phyloP scores from a whole-genome alignment of 495 filamentous ascomycete species.

The Melanomma pulvis-pyrius region DNA sequence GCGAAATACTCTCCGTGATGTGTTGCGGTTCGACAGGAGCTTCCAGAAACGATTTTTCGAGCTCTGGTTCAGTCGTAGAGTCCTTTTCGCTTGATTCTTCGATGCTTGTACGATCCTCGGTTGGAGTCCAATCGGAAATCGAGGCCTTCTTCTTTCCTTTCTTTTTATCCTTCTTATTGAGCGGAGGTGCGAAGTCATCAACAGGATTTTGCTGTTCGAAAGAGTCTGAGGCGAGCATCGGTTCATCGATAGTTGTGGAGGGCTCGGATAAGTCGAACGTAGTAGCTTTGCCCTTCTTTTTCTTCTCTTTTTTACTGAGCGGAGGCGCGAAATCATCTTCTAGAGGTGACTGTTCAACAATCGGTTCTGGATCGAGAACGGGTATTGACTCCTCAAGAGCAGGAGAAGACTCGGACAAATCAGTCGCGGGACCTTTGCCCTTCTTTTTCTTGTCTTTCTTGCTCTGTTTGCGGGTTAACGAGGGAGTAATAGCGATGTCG shows the following conservation, averaged over 20 bases:
- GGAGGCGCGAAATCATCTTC: slow-evolving; percentile 18
- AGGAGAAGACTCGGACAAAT: slow-evolving; percentile 4
- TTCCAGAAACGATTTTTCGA: not conserved
- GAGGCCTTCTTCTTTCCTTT: slow-evolving; percentile 6
- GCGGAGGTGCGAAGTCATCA: not conserved
- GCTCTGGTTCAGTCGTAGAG: not conserved
- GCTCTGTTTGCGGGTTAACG: slow-evolving; percentile 22
- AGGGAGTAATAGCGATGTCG: slow-evolving; percentile 2
- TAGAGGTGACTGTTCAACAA: not conserved
- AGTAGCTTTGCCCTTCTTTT: slow-evolving; percentile 14
- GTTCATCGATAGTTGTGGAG: not conserved
- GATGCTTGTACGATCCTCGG: not conserved
- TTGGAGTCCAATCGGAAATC: not conserved
- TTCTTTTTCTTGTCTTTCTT: slow-evolving; percentile 39
- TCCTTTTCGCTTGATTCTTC: not conserved
- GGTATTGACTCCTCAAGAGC: slow-evolving; percentile 2
- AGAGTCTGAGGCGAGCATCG: not conserved
- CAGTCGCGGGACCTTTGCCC: slow-evolving; percentile 24
- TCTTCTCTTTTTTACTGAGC: slow-evolving; percentile 22
- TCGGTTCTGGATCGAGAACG: too few relatives aligned
- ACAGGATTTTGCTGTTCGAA: not conserved
- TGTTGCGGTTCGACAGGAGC: not conserved
- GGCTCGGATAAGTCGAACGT: slow-evolving; percentile 4
- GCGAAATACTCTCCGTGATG: not conserved
- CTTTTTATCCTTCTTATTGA: not conserved